Evolutionary conservation across 2,329 filamentous ascomycete genomes (phyloP).

Genomic region (Penicillium thymicola): DNA sequence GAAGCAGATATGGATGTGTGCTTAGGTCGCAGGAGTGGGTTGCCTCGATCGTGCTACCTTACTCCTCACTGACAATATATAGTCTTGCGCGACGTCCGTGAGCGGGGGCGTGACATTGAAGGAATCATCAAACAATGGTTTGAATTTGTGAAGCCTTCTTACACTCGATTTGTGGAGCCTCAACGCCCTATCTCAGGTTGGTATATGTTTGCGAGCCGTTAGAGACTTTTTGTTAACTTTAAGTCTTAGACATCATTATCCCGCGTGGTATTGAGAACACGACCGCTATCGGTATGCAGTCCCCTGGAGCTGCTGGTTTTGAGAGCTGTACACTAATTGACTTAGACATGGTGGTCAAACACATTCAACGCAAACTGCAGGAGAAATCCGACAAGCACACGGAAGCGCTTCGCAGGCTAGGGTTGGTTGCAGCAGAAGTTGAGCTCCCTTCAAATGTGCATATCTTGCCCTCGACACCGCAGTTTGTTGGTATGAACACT

Average conservation of each 20-base stretch:
- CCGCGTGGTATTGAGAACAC: slow-evolving; percentile 91
- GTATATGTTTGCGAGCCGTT: not conserved
- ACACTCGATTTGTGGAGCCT: slow-evolving; percentile 87
- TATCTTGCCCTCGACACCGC: slow-evolving; percentile 70
- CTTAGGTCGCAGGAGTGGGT: slow-evolving; percentile 76
- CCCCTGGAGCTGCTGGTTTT: not conserved
- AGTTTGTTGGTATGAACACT: slow-evolving; percentile 84
- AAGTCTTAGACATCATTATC: slow-evolving; percentile 74
- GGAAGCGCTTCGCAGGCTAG: slow-evolving; percentile 71
- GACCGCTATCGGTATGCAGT: slow-evolving; percentile 67
- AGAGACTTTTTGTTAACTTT: slow-evolving; percentile 10
- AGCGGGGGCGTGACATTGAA: slow-evolving; percentile 86
- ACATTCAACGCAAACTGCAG: slow-evolving; percentile 80
- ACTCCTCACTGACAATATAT: slow-evolving; percentile 21
- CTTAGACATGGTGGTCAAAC: slow-evolving; percentile 84
- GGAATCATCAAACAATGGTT: slow-evolving; percentile 99
- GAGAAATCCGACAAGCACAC: slow-evolving; percentile 84
- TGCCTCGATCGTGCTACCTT: not conserved
- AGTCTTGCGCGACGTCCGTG: slow-evolving; percentile 84
- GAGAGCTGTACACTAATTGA: slow-evolving; percentile 14
- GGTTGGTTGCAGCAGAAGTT: slow-evolving; percentile 66
- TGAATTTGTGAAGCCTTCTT: slow-evolving; percentile 92
- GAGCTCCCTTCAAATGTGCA: slow-evolving; percentile 73
- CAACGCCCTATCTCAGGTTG: slow-evolving; percentile 78
- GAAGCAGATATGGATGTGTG: slow-evolving; percentile 95